A percentile compares a stretch with the other conserved stretches of the same genome.
phyloP scores from a whole-genome alignment of 169 alveolate species.

The Plasmodium inui region DNA sequence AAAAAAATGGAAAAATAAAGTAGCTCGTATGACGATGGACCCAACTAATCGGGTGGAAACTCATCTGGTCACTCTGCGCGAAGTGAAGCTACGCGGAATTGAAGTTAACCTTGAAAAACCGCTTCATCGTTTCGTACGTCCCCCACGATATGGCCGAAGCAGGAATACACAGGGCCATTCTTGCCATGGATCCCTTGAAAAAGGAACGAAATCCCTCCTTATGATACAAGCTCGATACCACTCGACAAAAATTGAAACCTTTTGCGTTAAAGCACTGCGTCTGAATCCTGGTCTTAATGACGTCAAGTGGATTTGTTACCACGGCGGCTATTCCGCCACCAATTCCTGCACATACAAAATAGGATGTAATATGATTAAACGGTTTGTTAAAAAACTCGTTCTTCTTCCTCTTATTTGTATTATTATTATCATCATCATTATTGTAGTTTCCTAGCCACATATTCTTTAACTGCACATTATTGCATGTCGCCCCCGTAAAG shows the following conservation, averaged over 20 bases:
- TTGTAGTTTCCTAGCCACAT: slow-evolving; percentile 32
- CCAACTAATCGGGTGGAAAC: not conserved
- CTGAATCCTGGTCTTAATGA: slow-evolving; percentile 95
- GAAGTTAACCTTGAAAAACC: slow-evolving; percentile 61
- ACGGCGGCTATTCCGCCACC: slow-evolving; percentile 97
- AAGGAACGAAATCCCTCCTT: slow-evolving; percentile 92
- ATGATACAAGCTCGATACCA: slow-evolving; percentile 80
- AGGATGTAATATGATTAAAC: slow-evolving; percentile 78
- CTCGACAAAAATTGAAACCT: slow-evolving; percentile 75
- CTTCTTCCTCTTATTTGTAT: not conserved
- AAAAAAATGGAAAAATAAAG: slow-evolving; percentile 1
- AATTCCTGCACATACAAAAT: slow-evolving; percentile 92
- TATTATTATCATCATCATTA: not conserved
- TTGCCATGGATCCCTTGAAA: slow-evolving; percentile 92
- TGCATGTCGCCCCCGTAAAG: slow-evolving; percentile 4
- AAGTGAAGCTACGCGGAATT: slow-evolving; percentile 29
- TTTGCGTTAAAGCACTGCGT: slow-evolving; percentile 89
- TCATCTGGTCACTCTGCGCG: not conserved
- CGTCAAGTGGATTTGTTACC: slow-evolving; percentile 96
- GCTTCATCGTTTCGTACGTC: slow-evolving; percentile 93
- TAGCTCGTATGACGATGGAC: not conserved
- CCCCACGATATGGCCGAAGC: slow-evolving; percentile 98
- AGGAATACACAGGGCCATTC: slow-evolving; percentile 92
- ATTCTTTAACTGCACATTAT: slow-evolving; percentile 55
- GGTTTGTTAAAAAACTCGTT: slow-evolving; percentile 55